These are phyloP conservation scores for Aspergillus brasiliensis DNA, from an alignment of 2,329 filamentous ascomycete species.

Conservation along the genomic window DNA sequence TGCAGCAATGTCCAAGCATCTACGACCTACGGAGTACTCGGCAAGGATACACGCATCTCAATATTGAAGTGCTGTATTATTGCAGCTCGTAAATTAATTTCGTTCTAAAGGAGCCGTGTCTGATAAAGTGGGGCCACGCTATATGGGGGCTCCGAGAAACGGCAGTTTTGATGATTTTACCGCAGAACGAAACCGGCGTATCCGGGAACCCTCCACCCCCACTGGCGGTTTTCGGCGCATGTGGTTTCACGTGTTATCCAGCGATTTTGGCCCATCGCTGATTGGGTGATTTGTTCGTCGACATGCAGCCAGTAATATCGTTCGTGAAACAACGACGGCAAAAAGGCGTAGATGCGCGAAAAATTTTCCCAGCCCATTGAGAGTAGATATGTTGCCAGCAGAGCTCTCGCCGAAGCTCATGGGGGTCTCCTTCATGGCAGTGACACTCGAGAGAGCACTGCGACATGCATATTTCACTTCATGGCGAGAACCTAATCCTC, in stretches of 20 bases:
- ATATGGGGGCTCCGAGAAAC: constrained; percentile 29
- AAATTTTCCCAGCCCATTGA: constrained; percentile 2
- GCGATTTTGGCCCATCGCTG: constrained; percentile 13
- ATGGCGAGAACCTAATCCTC: constrained; percentile 34
- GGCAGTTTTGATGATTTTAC: constrained; percentile 27
- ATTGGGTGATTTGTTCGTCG: constrained; percentile 19
- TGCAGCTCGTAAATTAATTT: constrained; percentile 35
- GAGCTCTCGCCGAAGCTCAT: neutral
- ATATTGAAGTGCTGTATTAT: constrained; percentile 12
- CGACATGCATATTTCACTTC: neutral
- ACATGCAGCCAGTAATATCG: constrained; percentile 19
- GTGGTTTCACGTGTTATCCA: constrained; percentile 23
- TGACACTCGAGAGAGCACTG: neutral
- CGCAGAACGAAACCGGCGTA: constrained; percentile 32
- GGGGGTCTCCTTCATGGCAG: constrained; percentile 1
- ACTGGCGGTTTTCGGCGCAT: constrained; percentile 35
- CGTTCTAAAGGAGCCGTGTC: constrained; percentile 20
- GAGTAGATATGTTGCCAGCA: neutral
- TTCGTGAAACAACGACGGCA: constrained; percentile 16
- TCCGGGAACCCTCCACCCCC: constrained; percentile 12
- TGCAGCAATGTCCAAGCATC: constrained; percentile 14
- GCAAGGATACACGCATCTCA: neutral
- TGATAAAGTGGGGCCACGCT: constrained; percentile 20
- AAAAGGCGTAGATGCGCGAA: constrained; percentile 9
- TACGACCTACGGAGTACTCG: constrained; percentile 7